Evolutionary conservation across 768 basidiomycete genomes (phyloP), one percentile per base, ranked within the genome.

Genomic region (Termitomyces bulborhizus): DNA sequence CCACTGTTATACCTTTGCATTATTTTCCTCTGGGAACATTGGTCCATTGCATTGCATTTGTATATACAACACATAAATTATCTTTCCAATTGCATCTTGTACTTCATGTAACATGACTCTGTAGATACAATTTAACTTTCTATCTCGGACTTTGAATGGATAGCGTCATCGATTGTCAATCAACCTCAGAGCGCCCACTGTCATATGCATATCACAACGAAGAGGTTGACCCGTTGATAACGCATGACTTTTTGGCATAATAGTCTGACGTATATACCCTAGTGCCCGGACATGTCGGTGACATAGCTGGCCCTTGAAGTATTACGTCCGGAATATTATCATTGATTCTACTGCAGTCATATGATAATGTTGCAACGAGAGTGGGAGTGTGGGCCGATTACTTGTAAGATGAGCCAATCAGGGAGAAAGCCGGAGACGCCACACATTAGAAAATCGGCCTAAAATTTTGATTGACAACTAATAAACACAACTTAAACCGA

Each of bases 61-160:
- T 37, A 45, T 46, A 54, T 6, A 32, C 29, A 15, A 16, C 34
- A 43, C 21, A 34, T 60, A 57, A 55, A 37, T 60, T 57, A 55
- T 60, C 53, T 43, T 39, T 4, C 16, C 37, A 27, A 40, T n/a
- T 48, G 24, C 48, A 37, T 49, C 15, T 16, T 49, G 48, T 49
- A 49, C 21, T 37, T 4, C 27, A 37, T n/a, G 36, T 44, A 49
- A 37, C 48, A 48, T 24, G 1, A 37, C 6, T 27, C 27, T 49
- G 48, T 49, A 50, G n/a, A 37, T 6, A 37, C 6, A 37, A 37
- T 16, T 6, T 37, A 39, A 24, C 24, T 37, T 4, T 50, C 11
- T 13, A 6, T 18, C n/a, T n/a, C n/a, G 16, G 39, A 15, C 31
- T 34, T 31, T 3, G 7, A 21, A 21, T 6, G 21, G 4, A 24